phyloP scores from a whole-genome alignment of 768 basidiomycete genomes.

The Collybia nuda region DNA sequence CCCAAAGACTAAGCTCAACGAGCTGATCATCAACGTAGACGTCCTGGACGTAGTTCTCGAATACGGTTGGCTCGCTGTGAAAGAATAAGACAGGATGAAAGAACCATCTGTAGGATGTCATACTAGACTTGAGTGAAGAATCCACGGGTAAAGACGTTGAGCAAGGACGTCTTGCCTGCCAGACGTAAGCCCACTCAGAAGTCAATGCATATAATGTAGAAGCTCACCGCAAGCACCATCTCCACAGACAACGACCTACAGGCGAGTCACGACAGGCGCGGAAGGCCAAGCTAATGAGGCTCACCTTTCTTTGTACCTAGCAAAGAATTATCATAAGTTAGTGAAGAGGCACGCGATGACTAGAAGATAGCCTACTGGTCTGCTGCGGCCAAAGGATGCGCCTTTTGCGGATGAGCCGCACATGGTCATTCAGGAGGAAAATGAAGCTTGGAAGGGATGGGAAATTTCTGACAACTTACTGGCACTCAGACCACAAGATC shows the following conservation, averaged over 20 bases:
- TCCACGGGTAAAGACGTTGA: slow-evolving; percentile 88
- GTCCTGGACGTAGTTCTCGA: slow-evolving; percentile 96
- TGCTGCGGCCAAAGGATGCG: slow-evolving; percentile 54
- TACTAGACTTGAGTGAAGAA: slow-evolving; percentile 96
- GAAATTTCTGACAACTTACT: no score
- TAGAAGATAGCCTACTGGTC: slow-evolving; percentile 40
- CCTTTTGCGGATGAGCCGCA: slow-evolving; percentile 55
- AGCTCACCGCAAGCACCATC: slow-evolving; percentile 90
- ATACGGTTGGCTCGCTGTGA: slow-evolving; percentile 86
- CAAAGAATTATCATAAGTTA: slow-evolving; percentile 1
- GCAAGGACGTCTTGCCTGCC: slow-evolving; percentile 76
- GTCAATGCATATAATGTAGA: slow-evolving; percentile 14
- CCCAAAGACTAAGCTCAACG: slow-evolving; percentile 94
- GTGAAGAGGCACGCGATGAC: neutral
- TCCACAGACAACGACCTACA: slow-evolving; percentile 82
- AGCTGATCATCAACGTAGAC: slow-evolving; percentile 82
- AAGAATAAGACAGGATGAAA: no score
- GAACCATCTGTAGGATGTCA: slow-evolving; percentile 18
- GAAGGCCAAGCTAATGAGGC: neutral
- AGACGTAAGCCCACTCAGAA: slow-evolving; percentile 3
- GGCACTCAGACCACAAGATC: no score
- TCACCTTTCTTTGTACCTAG: slow-evolving; percentile 50
- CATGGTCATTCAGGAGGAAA: slow-evolving; percentile 39
- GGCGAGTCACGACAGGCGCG: no score
- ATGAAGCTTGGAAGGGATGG: no score